phyloP scores from a whole-genome alignment of 768 basidiomycete genomes.

The Serpula lacrymans region DNA sequence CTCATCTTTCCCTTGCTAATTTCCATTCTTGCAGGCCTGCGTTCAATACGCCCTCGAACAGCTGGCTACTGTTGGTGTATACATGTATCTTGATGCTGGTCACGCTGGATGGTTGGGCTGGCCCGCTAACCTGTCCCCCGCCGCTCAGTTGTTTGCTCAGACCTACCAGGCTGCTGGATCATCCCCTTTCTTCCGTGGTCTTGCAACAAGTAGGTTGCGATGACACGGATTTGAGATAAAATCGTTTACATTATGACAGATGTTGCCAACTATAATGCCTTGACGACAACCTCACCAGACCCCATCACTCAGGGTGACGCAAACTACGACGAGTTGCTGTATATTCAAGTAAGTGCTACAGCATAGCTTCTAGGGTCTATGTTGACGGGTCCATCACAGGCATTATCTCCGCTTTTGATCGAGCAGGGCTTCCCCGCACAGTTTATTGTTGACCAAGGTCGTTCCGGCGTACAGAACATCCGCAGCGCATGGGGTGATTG shows the following conservation, averaged over 20 bases:
- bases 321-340: slow-evolving; percentile 61
- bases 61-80: slow-evolving; percentile 49
- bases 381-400: slow-evolving; percentile 23
- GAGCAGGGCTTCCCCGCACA: slow-evolving; percentile 50
- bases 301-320: slow-evolving; percentile 57
- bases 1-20: not conserved
- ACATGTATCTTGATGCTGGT: slow-evolving; percentile 61
- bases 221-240: not conserved
- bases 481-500: slow-evolving; percentile 62
- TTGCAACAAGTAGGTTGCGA: slow-evolving; percentile 45
- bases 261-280: slow-evolving; percentile 33
- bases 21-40: slow-evolving; percentile 11
- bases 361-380: not conserved
- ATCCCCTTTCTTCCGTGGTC: slow-evolving; percentile 56
- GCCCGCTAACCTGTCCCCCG: slow-evolving; percentile 59
- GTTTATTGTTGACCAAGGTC: slow-evolving; percentile 68
- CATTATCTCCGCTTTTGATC: slow-evolving; percentile 45
- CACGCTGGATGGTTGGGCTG: slow-evolving; percentile 69
- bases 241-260: slow-evolving; percentile 2
- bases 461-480: slow-evolving; percentile 60
- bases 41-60: slow-evolving; percentile 24
- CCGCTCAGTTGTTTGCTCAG: slow-evolving; percentile 50
- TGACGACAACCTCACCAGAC: slow-evolving; percentile 49
- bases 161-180: slow-evolving; percentile 50
- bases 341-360: slow-evolving; percentile 43